Evolutionary conservation across 768 basidiomycete species (phyloP).

Genomic region (Boletus subcaerulescens): DNA sequence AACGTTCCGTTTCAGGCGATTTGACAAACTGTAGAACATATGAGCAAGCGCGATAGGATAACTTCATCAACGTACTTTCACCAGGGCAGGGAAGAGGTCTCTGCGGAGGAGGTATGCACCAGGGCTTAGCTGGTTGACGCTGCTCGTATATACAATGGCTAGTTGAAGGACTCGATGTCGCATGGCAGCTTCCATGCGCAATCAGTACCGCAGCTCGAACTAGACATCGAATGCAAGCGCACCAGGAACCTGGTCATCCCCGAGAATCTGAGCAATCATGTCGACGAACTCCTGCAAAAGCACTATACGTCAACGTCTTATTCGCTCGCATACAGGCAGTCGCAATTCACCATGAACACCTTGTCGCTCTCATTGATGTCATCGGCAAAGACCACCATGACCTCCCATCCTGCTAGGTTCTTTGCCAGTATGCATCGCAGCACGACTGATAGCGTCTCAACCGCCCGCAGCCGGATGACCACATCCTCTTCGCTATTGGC

Average conservation of each 20-base stretch:
- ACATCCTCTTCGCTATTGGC: conserved; percentile 28
- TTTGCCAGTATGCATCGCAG: conserved; percentile 52
- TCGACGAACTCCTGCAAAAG: conserved; percentile 47
- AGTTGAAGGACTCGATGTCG: conserved; percentile 57
- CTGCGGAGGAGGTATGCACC: conserved; percentile 68
- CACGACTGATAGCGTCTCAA: conserved; percentile 50
- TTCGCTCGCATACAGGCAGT: not conserved
- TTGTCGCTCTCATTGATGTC: conserved; percentile 55
- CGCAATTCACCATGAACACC: conserved; percentile 47
- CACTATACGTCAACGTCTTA: not conserved
- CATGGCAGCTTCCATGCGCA: conserved; percentile 35
- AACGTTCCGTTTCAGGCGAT: conserved; percentile 50
- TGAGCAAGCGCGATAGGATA: too few relatives aligned
- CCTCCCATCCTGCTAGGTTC: conserved; percentile 65
- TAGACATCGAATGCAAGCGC: not conserved
- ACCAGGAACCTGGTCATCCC: conserved; percentile 42
- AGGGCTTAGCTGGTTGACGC: conserved; percentile 61
- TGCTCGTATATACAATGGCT: conserved; percentile 55
- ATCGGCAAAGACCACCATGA: conserved; percentile 67
- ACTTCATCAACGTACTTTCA: conserved; percentile 36
- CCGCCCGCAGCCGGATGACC: conserved; percentile 35
- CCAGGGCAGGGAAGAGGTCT: conserved; percentile 57
- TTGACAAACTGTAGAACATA: conserved; percentile 47
- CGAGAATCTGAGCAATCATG: conserved; percentile 45
- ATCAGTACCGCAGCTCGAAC: not conserved